phyloP scores from a whole-genome alignment of 495 filamentous ascomycete genomes.

The Penicillium antarcticum region DNA sequence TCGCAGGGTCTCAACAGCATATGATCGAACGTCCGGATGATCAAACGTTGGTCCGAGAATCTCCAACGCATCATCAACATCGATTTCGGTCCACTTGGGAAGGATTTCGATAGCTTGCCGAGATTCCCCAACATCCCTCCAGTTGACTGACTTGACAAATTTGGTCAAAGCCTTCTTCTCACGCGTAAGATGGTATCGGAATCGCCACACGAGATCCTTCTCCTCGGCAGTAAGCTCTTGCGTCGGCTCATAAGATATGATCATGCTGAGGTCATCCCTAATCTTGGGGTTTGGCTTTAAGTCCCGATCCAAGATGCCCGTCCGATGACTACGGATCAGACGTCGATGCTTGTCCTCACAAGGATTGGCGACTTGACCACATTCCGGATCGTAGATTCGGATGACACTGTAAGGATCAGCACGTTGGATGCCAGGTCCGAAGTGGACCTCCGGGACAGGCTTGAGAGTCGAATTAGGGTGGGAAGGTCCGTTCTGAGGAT shows the following conservation, averaged over 20 bases:
- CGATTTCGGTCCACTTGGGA: conserved; percentile 93
- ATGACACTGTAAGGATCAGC: conserved; percentile 57
- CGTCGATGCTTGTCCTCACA: conserved; percentile 93
- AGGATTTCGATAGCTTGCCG: conserved; percentile 87
- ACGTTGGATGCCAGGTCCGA: conserved; percentile 77
- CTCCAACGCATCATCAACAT: conserved; percentile 94
- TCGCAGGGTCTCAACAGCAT: conserved; percentile 86
- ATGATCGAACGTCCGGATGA: conserved; percentile 81
- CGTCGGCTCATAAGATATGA: conserved; percentile 90
- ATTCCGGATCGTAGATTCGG: conserved; percentile 89
- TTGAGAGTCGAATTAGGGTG: conserved; percentile 68
- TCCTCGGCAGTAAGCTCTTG: conserved; percentile 84
- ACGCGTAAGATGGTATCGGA: conserved; percentile 85
- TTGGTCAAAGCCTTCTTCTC: conserved; percentile 95
- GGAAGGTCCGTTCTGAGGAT: conserved; percentile 57
- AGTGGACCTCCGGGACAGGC: conserved; percentile 75
- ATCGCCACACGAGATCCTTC: conserved; percentile 95
- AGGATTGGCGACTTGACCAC: conserved; percentile 83
- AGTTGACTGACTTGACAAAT: conserved; percentile 94
- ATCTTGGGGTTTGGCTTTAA: conserved; percentile 96
- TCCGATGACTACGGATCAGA: conserved; percentile 88
- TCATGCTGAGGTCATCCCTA: conserved; percentile 85
- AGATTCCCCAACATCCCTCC: conserved; percentile 82
- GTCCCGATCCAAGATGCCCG: conserved; percentile 87
- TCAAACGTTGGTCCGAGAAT: conserved; percentile 89